Evolutionary conservation across 352 stramenopile species (phyloP).

Genomic region (Phytophthora tentaculata): DNA sequence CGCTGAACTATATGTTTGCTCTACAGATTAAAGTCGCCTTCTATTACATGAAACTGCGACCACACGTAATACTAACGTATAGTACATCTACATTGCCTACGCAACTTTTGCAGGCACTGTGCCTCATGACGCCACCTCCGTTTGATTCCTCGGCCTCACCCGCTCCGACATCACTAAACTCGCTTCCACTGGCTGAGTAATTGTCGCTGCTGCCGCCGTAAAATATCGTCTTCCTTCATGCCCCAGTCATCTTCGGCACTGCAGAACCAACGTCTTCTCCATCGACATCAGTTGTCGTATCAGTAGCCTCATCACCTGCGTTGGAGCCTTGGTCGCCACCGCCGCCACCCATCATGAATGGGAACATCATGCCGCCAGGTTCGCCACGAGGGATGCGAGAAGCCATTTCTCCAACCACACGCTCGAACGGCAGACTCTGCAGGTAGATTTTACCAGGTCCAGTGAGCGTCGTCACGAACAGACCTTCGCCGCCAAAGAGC

Average conservation of each 20-base stretch:
- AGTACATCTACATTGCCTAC: no score
- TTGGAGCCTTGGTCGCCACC: constrained; percentile 38
- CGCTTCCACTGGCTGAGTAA: no score
- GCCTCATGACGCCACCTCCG: no score
- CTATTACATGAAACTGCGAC: no score
- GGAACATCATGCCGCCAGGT: constrained; percentile 86
- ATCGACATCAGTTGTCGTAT: constrained; percentile 23
- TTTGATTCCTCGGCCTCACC: no score
- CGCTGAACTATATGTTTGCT: neutral
- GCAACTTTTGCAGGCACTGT: no score
- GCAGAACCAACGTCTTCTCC: constrained; percentile 13
- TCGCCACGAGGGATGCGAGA: constrained; percentile 80
- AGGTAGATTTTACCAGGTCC: constrained; percentile 92
- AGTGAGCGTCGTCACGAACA: constrained; percentile 95
- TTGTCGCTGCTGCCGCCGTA: constrained; percentile 4
- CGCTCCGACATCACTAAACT: no score
- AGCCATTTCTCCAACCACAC: constrained; percentile 93
- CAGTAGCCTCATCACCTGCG: constrained; percentile 36
- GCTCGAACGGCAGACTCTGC: constrained; percentile 92
- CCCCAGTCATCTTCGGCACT: constrained; percentile 36
- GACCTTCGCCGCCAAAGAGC: constrained; percentile 93
- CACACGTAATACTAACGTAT: no score
- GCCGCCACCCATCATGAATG: constrained; percentile 76
- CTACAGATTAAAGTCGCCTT: no score
- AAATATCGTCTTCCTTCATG: constrained; percentile 60